phyloP scores from a whole-genome alignment of 1,139 yeast genomes.

The Pichia sp. region DNA sequence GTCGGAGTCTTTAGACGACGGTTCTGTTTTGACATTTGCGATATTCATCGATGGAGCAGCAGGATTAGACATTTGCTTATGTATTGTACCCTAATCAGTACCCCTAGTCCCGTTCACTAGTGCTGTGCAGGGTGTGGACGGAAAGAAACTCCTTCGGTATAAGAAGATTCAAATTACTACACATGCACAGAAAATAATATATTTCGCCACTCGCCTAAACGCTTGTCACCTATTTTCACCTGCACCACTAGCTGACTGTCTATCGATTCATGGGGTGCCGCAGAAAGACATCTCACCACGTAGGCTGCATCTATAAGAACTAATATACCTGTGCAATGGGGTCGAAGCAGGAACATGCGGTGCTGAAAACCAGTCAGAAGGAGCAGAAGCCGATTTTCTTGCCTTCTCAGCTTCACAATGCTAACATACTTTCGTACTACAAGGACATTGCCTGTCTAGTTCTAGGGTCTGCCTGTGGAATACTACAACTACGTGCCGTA shows the following conservation, averaged over 20 bases:
- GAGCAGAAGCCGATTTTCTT: not conserved
- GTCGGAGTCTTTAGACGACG: slow-evolving; percentile 9
- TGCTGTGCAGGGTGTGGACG: no score
- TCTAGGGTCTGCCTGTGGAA: slow-evolving; percentile 70
- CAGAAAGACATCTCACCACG: no score
- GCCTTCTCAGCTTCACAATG: slow-evolving; percentile 19
- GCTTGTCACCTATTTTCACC: not conserved
- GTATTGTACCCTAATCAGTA: no score
- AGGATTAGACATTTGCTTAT: not conserved
- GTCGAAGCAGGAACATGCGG: not conserved
- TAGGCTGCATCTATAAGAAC: no score
- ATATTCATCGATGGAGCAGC: not conserved
- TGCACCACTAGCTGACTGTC: no score
- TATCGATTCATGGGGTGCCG: no score
- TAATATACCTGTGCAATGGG: not conserved
- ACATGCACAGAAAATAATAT: not conserved
- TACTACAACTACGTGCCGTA: slow-evolving; percentile 60
- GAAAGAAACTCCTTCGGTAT: no score
- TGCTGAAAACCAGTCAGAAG: not conserved
- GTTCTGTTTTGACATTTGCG: slow-evolving; percentile 8
- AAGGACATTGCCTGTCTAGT: slow-evolving; percentile 59
- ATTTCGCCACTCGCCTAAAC: slow-evolving; percentile 1
- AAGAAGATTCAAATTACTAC: no score
- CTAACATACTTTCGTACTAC: slow-evolving; percentile 19
- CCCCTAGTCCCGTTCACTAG: no score